Conservation (phyloP, 495 filamentous ascomycete genomes). For the Oleoguttula mirabilis region DNA sequence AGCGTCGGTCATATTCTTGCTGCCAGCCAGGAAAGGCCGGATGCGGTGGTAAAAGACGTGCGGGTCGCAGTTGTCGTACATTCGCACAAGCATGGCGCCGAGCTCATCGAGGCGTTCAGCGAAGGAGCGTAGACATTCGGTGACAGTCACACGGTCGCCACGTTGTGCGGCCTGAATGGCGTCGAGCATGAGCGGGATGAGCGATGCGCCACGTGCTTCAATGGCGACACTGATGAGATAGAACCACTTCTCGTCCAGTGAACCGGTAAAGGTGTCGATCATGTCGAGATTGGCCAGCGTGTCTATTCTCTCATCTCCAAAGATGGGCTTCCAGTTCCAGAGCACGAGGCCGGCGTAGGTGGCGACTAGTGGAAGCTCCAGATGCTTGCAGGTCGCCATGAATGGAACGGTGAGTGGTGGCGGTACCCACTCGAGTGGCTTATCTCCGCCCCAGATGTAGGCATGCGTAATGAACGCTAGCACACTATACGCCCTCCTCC, state of each 20-base stretch:
- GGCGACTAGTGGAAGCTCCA: conserved; percentile 86
- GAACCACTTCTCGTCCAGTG: conserved; percentile 96
- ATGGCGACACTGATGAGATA: conserved; percentile 92
- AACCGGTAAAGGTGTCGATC: conserved; percentile 85
- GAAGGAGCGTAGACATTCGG: conserved; percentile 58
- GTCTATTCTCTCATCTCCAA: conserved; percentile 65
- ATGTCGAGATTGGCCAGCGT: conserved; percentile 74
- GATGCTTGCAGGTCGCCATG: conserved; percentile 59
- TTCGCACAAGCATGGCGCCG: conserved; percentile 56
- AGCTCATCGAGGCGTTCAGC: conserved; percentile 84
- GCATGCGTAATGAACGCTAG: conserved; percentile 81
- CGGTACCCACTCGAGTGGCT: conserved; percentile 66
- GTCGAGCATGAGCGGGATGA: conserved; percentile 73
- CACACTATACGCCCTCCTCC: conserved; percentile 80
- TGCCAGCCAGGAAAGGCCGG: conserved; percentile 85
- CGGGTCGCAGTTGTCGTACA: conserved; percentile 89
- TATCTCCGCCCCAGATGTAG: conserved; percentile 89
- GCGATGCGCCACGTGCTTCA: conserved; percentile 83
- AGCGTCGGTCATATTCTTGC: conserved; percentile 92
- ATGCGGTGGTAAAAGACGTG: conserved; percentile 89
- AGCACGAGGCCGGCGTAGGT: conserved; percentile 85
- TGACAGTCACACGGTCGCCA: conserved; percentile 58
- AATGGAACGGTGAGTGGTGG: conserved; percentile 74
- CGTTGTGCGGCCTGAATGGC: conserved; percentile 72
- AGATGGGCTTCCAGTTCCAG: conserved; percentile 93